These are phyloP conservation scores for Malassezia psittaci DNA, from an alignment of 1,284 basidiomycete species.

Conservation along the genomic window DNA sequence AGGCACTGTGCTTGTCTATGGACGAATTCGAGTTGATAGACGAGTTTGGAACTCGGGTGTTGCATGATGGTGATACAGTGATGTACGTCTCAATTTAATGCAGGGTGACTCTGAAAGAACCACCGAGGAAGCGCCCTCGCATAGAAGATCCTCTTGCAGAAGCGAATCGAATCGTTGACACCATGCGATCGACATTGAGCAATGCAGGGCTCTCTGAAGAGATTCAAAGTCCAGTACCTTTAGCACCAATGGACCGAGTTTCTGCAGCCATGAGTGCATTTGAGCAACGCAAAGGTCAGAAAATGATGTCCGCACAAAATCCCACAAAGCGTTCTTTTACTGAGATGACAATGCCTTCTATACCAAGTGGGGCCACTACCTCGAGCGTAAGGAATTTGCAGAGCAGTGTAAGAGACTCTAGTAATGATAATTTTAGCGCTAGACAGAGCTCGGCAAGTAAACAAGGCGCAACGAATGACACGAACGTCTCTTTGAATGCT, in stretches of 20 bases:
- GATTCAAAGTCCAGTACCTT: background rate
- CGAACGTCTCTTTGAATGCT: background rate
- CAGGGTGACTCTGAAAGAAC: background rate
- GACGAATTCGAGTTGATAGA: slow-evolving; percentile 5
- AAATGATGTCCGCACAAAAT: no score
- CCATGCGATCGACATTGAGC: slow-evolving; percentile 6
- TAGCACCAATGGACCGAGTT: background rate
- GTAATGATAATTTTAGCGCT: no score
- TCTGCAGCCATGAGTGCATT: slow-evolving; percentile 1
- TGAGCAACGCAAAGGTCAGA: background rate
- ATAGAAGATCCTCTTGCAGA: slow-evolving; percentile 7
- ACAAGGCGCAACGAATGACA: no score
- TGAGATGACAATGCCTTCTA: no score
- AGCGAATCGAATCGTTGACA: slow-evolving; percentile 9
- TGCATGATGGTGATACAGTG: slow-evolving; percentile 24
- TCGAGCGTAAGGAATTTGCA: no score
- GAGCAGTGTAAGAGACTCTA: no score
- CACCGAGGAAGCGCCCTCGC: background rate
- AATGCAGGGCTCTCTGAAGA: no score
- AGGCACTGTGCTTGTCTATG: background rate
- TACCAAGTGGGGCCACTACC: no score
- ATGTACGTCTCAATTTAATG: background rate
- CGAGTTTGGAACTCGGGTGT: slow-evolving; percentile 14
- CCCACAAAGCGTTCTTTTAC: no score
- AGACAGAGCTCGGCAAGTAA: background rate